These are phyloP conservation scores for Cladophialophora yegresii DNA, from an alignment of 2,329 filamentous ascomycete genomes.

Conservation along the genomic window DNA sequence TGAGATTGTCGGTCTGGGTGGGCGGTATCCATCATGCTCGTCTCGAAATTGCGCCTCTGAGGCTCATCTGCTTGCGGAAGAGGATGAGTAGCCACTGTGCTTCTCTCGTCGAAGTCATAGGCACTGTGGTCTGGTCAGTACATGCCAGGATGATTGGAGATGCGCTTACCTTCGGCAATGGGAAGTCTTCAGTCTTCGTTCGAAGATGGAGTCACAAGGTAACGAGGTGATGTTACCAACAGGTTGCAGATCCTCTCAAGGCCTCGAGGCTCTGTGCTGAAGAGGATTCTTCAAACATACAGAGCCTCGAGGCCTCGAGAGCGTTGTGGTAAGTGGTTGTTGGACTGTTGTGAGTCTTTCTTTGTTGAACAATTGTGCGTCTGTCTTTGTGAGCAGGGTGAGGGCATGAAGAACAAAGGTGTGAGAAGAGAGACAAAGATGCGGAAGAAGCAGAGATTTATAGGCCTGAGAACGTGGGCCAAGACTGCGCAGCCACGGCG, in stretches of 20 bases:
- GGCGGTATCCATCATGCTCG: not conserved
- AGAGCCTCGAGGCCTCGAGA: conserved; percentile 20
- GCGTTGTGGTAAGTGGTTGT: not conserved
- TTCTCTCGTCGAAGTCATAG: not conserved
- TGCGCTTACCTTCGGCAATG: not conserved
- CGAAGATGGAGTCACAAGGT: not conserved
- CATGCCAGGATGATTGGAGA: not conserved
- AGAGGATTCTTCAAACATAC: not conserved
- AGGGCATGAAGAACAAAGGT: not conserved
- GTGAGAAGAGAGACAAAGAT: not conserved
- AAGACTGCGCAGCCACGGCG: not conserved
- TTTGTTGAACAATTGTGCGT: not conserved
- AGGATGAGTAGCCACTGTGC: not conserved
- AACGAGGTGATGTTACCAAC: not conserved
- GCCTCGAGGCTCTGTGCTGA: conserved; percentile 13
- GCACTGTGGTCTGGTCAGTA: not conserved
- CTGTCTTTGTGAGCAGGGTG: conserved; percentile 7
- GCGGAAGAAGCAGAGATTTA: not conserved
- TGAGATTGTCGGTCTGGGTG: not conserved
- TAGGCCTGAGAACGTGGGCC: not conserved
- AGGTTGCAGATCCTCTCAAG: conserved; percentile 1
- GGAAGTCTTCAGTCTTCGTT: not conserved
- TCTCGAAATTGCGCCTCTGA: not conserved
- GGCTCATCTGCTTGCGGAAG: not conserved
- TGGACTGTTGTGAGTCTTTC: not conserved